A percentile compares a stretch with the other conserved stretches of the same genome.
phyloP scores from a whole-genome alignment of 192 early-diverging fungal species.

The Powellomyces hirtus region DNA sequence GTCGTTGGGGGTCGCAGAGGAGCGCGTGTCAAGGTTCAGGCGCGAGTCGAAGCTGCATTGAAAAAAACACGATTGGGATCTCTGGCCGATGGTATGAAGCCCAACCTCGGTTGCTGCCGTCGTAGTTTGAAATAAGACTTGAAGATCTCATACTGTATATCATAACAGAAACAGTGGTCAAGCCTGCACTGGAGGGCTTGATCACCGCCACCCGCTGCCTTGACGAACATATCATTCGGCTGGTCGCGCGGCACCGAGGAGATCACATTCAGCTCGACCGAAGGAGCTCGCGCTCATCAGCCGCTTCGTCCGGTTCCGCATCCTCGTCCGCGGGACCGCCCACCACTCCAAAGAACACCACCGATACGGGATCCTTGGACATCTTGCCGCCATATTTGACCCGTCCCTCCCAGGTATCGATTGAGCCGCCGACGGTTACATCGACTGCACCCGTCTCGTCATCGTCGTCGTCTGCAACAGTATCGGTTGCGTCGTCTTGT shows the following conservation, averaged over 20 bases:
- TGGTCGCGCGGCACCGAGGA: slow-evolving; percentile 1
- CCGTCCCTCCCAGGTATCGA: too few relatives aligned
- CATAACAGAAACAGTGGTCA: background rate
- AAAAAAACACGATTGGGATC: background rate
- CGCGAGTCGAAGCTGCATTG: slow-evolving; percentile 11
- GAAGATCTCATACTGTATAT: background rate
- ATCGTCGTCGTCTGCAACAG: too few relatives aligned
- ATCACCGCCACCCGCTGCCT: background rate
- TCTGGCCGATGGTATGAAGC: background rate
- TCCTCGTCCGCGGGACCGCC: background rate
- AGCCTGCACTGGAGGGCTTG: slow-evolving; percentile 7
- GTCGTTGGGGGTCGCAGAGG: slow-evolving; percentile 7
- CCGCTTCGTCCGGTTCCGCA: background rate
- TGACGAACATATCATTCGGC: slow-evolving; percentile 11
- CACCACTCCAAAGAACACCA: background rate
- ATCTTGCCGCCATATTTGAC: background rate
- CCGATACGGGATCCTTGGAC: background rate
- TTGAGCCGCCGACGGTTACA: too few relatives aligned
- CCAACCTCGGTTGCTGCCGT: too few relatives aligned
- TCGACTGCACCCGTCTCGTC: too few relatives aligned
- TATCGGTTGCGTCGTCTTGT: too few relatives aligned
- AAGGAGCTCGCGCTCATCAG: background rate
- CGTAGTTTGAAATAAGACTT: too few relatives aligned
- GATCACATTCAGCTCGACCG: background rate
- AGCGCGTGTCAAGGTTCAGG: slow-evolving; percentile 14